A percentile compares a stretch with the other conserved stretches of the same genome.
phyloP scores from a whole-genome alignment of 495 filamentous ascomycete genomes.

The Neurospora pannonica region DNA sequence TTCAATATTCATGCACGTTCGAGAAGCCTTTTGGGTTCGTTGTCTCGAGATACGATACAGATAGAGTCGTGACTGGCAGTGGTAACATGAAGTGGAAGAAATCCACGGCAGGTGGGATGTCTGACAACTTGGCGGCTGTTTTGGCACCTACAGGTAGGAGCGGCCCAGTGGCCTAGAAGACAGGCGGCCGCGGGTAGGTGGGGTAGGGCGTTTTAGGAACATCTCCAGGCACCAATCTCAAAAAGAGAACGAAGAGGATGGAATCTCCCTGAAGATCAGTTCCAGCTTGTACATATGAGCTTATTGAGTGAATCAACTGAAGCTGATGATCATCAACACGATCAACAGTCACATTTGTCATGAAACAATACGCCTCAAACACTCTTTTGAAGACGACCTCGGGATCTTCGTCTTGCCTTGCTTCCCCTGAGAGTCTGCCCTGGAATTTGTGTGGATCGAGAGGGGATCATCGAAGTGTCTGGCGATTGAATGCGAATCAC shows the following conservation, averaged over 20 bases:
- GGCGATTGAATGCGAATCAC: not conserved
- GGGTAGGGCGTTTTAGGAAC: not conserved
- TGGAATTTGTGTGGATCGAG: not conserved
- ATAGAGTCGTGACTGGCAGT: not conserved
- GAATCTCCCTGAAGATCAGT: not conserved
- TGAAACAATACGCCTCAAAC: not conserved
- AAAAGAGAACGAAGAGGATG: not conserved
- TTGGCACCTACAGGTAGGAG: not conserved
- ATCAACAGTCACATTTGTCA: not conserved
- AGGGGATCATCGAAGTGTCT: not conserved
- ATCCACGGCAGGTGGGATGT: not conserved
- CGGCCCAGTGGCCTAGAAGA: not conserved
- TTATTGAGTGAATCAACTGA: not conserved
- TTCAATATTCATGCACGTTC: not conserved
- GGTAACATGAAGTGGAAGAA: not conserved
- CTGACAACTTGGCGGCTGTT: not conserved
- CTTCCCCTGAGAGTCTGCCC: not conserved
- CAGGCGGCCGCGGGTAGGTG: not conserved
- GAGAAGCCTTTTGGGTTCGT: not conserved
- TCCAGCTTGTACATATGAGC: not conserved
- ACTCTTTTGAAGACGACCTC: not conserved
- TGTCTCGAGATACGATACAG: not conserved
- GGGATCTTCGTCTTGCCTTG: not conserved
- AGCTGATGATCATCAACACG: not conserved
- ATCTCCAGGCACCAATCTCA: not conserved